phyloP scores from a whole-genome alignment of 345 rosid genomes.

The Laguncularia racemosa region DNA sequence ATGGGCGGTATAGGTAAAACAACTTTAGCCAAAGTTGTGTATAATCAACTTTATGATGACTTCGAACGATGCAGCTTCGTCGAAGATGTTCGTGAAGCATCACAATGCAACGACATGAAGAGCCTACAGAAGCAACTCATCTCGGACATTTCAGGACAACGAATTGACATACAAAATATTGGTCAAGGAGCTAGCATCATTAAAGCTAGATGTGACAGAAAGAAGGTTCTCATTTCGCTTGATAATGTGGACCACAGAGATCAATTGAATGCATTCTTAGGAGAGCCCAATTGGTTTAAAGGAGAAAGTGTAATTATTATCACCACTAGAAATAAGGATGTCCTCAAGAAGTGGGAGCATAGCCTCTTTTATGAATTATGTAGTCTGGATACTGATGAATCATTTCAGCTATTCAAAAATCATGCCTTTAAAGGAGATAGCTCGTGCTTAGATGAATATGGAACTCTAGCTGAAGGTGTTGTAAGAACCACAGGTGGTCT shows the following conservation, averaged over 20 bases:
- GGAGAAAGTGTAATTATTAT: constrained; percentile 4
- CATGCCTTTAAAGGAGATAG: constrained; percentile 2
- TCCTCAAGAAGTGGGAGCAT: background rate
- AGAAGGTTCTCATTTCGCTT: background rate
- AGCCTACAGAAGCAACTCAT: background rate
- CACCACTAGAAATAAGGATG: background rate
- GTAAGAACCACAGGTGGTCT: background rate
- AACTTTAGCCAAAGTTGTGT: constrained; percentile 3
- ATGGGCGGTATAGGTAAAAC: constrained; percentile 11
- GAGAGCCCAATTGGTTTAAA: background rate
- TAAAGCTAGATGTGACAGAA: background rate
- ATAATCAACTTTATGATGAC: background rate
- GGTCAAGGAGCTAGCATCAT: background rate
- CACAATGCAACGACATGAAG: background rate
- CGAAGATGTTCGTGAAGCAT: background rate
- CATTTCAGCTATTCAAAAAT: background rate
- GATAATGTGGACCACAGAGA: background rate
- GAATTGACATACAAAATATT: accelerated
- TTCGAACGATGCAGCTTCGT: constrained; percentile 8
- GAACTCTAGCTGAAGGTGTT: background rate
- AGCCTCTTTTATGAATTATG: background rate
- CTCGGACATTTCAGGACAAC: background rate
- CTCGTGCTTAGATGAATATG: background rate
- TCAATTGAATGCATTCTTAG: background rate
- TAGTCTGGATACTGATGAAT: background rate